These are phyloP conservation scores for Mycena sanguinolenta DNA, from an alignment of 768 basidiomycete genomes.

Conservation along the genomic window DNA sequence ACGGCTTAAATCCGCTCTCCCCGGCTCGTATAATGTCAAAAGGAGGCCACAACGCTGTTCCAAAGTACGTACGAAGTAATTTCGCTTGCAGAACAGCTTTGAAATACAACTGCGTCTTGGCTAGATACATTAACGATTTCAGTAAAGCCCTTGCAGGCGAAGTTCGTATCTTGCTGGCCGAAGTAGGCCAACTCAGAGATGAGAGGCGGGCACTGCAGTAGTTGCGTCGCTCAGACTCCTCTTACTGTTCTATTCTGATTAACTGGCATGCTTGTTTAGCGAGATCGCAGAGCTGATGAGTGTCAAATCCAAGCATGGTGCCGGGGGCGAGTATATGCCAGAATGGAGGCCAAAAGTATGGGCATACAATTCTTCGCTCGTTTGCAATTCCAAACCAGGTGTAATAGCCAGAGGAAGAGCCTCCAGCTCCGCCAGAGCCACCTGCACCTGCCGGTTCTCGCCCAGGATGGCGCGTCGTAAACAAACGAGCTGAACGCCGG, in stretches of 20 bases:
- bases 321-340: conserved; percentile 82
- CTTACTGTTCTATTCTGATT: conserved; percentile 2
- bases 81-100: background rate
- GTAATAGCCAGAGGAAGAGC: conserved; percentile 29
- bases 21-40: conserved; percentile 22
- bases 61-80: conserved; percentile 31
- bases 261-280: conserved; percentile 50
- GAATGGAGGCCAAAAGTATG: conserved; percentile 78
- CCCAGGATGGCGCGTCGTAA: conserved; percentile 82
- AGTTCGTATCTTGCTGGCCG: conserved; percentile 81
- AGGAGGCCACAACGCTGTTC: conserved; percentile 30
- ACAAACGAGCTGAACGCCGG: conserved; percentile 72
- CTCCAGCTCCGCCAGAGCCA: conserved; percentile 50
- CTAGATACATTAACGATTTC: conserved; percentile 83
- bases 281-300: conserved; percentile 90
- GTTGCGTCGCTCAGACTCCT: conserved; percentile 60
- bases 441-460: conserved; percentile 63
- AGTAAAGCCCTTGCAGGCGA: conserved; percentile 86
- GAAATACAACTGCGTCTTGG: background rate
- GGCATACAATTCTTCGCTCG: conserved; percentile 12
- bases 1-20: background rate
- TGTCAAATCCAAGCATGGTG: conserved; percentile 85
- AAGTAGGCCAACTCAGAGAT: conserved; percentile 86
- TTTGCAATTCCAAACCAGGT: conserved; percentile 5
- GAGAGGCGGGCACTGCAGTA: conserved; percentile 81